Evolutionary conservation across 139 green algal genomes (phyloP).

Genomic region (Micractinium conductrix): DNA sequence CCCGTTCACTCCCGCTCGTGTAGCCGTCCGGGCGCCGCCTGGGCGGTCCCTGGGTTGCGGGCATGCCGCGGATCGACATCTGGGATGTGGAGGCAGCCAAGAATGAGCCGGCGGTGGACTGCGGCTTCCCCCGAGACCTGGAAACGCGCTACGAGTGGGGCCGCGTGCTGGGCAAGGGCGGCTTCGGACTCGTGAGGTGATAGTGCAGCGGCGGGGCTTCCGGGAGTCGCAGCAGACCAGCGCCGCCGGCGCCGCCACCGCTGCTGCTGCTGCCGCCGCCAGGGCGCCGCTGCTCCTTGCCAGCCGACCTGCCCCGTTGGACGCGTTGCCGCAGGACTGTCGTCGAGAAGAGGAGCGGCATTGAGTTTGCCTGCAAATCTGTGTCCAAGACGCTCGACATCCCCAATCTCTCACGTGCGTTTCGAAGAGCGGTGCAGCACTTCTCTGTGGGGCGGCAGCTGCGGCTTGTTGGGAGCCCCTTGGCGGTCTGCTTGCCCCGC

Average conservation of each 20-base stretch:
- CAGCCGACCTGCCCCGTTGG: too few relatives aligned
- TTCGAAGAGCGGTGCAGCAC: too few relatives aligned
- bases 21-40: too few relatives aligned
- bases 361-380: slow-evolving; percentile 83
- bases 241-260: neutral
- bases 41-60: too few relatives aligned
- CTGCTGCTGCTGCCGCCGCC: neutral
- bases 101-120: slow-evolving; percentile 34
- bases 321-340: slow-evolving; percentile 44
- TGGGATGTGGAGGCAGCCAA: slow-evolving; percentile 44
- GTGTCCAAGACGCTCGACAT: slow-evolving; percentile 78
- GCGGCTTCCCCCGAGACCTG: slow-evolving; percentile 40
- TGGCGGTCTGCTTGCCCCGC: neutral
- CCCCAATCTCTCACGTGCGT: slow-evolving; percentile 59
- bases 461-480: too few relatives aligned
- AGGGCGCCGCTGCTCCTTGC: neutral
- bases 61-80: slow-evolving; percentile 42
- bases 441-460: too few relatives aligned
- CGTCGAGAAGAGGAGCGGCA: slow-evolving; percentile 57
- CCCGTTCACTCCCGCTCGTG: too few relatives aligned
- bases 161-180: slow-evolving; percentile 73
- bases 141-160: slow-evolving; percentile 52
- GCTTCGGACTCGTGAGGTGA: slow-evolving; percentile 79
- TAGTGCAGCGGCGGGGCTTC: neutral
- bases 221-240: neutral